Evolutionary conservation across 495 filamentous ascomycete genomes (phyloP), one percentile per base, ranked within the genome.

Genomic region (Pseudevernia furfuracea): DNA sequence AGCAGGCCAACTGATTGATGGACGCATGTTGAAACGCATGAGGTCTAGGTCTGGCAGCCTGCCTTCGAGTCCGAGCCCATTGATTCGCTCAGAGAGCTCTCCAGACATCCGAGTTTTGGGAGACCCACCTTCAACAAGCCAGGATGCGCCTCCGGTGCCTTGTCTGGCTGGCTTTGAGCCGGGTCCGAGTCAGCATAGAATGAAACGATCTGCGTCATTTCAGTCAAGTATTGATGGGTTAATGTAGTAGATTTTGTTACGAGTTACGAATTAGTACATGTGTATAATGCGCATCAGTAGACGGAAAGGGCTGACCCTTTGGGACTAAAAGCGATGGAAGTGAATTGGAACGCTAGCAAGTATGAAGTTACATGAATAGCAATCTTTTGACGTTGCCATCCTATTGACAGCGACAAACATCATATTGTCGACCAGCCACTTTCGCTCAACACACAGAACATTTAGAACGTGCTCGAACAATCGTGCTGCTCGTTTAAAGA

Each of bases 31-130:
- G 59, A 82, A 77, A 28, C 81, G 87, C 15, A 86, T 90, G 81
- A 79, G 87, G 32, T 90, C 87, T 57, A 79, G 87, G 32, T 90
- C 87, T 58, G 85, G 81, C 28, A 87, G 83, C 69, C 75, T 86
- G 9, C 77, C 87, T 8, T 77, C 77, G 9, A 79, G 77, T n/a
- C 74, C 80, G 0, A 84, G 79, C 64, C 78, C 78, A 9, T 74
- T 87, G 5, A 75, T 77, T 48, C 74, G 80, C 21, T 78, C 80
- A 57, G 74, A 74, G 32, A 82, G 80, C 44, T 75, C 79, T 48
- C 41, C 59, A 23, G 61, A 69, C 34, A 59, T 63, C 36, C 64
- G 39, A 5, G 59, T 28, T 39, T 3, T 30, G 11, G 62, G 32
- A 21, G 48, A 39, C 7, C 34, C 62, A 32, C 7, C 49, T 0